Percentiles rank a stretch among this genome's conserved stretches.
These are phyloP conservation scores for Ogataea chonburiensis DNA, from an alignment of 805 yeast species.

Conservation along the genomic window DNA sequence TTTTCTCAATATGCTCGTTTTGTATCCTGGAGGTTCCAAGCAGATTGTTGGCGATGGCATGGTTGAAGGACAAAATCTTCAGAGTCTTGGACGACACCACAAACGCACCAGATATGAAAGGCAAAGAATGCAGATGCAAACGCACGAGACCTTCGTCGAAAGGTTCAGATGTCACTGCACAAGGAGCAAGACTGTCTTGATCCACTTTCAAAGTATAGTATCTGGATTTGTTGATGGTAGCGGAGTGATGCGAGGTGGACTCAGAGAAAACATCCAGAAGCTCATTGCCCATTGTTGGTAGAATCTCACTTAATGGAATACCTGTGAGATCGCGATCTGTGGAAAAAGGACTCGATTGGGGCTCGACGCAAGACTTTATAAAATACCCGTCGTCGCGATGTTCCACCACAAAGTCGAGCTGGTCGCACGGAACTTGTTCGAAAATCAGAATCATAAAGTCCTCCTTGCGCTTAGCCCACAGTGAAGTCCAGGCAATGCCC, in stretches of 20 bases:
- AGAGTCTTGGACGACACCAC: conserved; percentile 55
- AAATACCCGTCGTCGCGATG: conserved; percentile 32
- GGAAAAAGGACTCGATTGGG: conserved; percentile 24
- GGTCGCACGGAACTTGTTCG: conserved; percentile 77
- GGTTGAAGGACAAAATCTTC: conserved; percentile 68
- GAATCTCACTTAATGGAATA: conserved; percentile 6
- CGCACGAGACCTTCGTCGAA: conserved; percentile 46
- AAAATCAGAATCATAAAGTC: conserved; percentile 76
- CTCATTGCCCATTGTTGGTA: conserved; percentile 26
- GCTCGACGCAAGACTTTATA: conserved; percentile 26
- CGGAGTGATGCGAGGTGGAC: conserved; percentile 28
- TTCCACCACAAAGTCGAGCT: conserved; percentile 55
- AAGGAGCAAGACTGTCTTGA: conserved; percentile 56
- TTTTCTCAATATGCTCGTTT: conserved; percentile 48
- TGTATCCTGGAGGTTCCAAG: conserved; percentile 63
- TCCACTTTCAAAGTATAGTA: conserved; percentile 56
- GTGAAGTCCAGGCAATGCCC: conserved; percentile 74
- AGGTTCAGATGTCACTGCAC: conserved; percentile 68
- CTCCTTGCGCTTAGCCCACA: conserved; percentile 84
- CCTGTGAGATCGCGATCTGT: conserved; percentile 6
- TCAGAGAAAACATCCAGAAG: conserved; percentile 28
- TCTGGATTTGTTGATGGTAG: conserved; percentile 52
- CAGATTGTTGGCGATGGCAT: conserved; percentile 71
- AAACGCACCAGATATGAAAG: conserved; percentile 85
- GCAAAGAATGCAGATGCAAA: conserved; percentile 70